These are phyloP conservation scores for Ceratobasidium papillatum DNA, from an alignment of 1,284 basidiomycete genomes.

Conservation along the genomic window DNA sequence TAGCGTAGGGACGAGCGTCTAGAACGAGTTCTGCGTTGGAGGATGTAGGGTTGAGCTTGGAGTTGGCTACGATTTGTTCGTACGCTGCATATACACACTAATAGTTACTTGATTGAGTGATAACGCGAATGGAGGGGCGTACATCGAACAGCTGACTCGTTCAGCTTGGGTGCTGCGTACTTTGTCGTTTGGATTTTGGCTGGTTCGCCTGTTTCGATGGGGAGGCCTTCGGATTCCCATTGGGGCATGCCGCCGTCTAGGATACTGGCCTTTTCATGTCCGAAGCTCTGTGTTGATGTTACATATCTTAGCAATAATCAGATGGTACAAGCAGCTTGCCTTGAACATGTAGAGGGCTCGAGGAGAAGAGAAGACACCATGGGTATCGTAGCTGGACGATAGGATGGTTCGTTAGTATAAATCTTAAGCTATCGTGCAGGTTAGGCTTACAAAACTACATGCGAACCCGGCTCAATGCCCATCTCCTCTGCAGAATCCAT, in stretches of 20 bases:
- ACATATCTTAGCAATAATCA: background rate
- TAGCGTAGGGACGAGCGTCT: slow-evolving; percentile 83
- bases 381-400: slow-evolving; percentile 78
- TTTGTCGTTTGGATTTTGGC: slow-evolving; percentile 42
- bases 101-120: slow-evolving; percentile 43
- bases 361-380: slow-evolving; percentile 89
- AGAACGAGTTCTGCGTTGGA: slow-evolving; percentile 75
- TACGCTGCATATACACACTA: slow-evolving; percentile 67
- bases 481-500: slow-evolving; percentile 64
- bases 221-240: slow-evolving; percentile 78
- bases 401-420: slow-evolving; percentile 39
- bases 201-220: slow-evolving; percentile 62
- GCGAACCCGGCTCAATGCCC: slow-evolving; percentile 77
- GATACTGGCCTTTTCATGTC: slow-evolving; percentile 84
- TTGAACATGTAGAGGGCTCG: slow-evolving; percentile 93
- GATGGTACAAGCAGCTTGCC: slow-evolving; percentile 49
- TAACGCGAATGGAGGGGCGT: slow-evolving; percentile 48
- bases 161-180: slow-evolving; percentile 64
- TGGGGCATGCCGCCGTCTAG: slow-evolving; percentile 88
- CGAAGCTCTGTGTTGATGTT: slow-evolving; percentile 63
- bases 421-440: background rate
- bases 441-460: slow-evolving; percentile 77
- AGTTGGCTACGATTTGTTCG: slow-evolving; percentile 82
- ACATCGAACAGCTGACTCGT: slow-evolving; percentile 69
- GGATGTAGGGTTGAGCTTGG: slow-evolving; percentile 59